Evolutionary conservation across 345 rosid genomes (phyloP), one percentile per base, ranked within the genome.

Genomic region (Pistacia integerrima): DNA sequence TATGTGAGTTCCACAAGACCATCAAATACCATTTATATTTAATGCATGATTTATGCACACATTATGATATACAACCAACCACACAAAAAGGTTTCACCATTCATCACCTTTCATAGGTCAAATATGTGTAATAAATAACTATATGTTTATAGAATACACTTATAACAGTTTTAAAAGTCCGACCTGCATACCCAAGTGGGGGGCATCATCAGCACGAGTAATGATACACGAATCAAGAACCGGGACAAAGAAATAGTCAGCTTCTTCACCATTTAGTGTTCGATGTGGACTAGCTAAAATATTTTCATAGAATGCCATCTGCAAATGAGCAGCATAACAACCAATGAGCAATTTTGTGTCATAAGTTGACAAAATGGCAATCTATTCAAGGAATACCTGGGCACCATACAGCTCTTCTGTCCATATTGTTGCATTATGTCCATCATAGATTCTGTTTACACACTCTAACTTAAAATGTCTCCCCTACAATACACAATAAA

Each of bases 211-310:
- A 73, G 97, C 99, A 65, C 98, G 98, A 36, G 87, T 87, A 69
- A 95, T 95, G 75, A 95, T 95, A 86, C 99, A 95, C 0, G 98
- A 86, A 86, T 95, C 99, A 82, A 95, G 94, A 88, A 93, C 97
- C 68, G 99, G 99, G 77, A 93, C 99, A 80, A 92, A 95, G 92
- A 93, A 95, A 84, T 83, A 95, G 65, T 95, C 99, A 41, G 99
- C 99, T 79, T 95, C 99, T 56, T 90, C 97, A 7, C 97, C 98
- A 80, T 93, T 95, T 81, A 95, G 83, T 44, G 98, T 95, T 72
- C 97, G 90, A 81, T 89, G 82, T 30, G 87, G 82, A 52, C 96
- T 90, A 35, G 99, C 97, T 82, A 95, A 84, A 70, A 93, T 79
- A 76, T 92, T 95, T 86, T 95, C 99, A 80, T 95, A 95, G 67